Evolutionary conservation across 208 protist genomes (phyloP), one percentile per base, ranked within the genome.

Genomic region (Sergeia podlipaevii): DNA sequence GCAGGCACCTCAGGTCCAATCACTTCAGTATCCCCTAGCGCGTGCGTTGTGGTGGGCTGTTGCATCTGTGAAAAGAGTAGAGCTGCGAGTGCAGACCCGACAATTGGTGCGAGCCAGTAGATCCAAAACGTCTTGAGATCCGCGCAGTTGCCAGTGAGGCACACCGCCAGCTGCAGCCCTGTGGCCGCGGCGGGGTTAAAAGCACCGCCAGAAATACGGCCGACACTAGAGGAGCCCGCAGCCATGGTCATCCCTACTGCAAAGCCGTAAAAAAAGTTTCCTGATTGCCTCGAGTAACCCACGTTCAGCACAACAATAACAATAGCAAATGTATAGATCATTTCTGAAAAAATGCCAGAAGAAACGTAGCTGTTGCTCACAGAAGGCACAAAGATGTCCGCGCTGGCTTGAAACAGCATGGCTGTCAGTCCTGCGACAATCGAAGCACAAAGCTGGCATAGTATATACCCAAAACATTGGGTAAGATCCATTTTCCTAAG

Each of bases 131-230:
- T 60, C 55, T 72, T 74, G 48, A 93, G 54, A 11, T 73, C 61
- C 18, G 82, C 73, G 42, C 86, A 93, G 50, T 69, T 59, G 17
- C 79, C 80, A 20, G 78, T 65, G 36, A 93, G 60, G 52, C 86
- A 93, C 26, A 78, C 44, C 15, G 86, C 76, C 34, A 88, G 29
- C 62, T 93, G 82, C 41, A 93, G 71, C 4, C 86, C 86, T 8
- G 82, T 89, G 5, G 86, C 82, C 18, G 73, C 80, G 44, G 86
- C 86, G 0, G 86, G 86, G 60, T 93, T 90, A 65, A 93, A 93
- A 41, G 80, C 70, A 30, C 86, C 86, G 38, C 82, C 82, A 3
- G 79, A 89, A 36, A 91, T 82, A 44, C 52, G 60, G 18, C 80
- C 79, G 24, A 77, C 82, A 50, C 72, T 65, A 34, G 82, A 79